These are phyloP conservation scores for Cordyceps tenuipes DNA, from an alignment of 2,329 filamentous ascomycete species.

Conservation along the genomic window DNA sequence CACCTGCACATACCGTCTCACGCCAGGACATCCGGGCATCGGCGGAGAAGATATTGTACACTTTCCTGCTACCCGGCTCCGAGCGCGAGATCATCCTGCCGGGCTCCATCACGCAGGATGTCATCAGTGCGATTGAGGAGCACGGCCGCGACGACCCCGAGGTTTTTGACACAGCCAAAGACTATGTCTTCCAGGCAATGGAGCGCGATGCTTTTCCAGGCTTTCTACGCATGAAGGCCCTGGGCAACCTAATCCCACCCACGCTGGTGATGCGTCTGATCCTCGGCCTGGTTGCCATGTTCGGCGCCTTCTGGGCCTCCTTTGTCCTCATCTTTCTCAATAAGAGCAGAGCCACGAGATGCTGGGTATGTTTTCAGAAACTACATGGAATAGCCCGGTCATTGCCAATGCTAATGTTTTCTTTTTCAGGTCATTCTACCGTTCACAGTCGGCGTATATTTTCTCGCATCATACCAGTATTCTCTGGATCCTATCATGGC, in stretches of 20 bases:
- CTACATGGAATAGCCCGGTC: neutral
- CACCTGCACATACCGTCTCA: slow-evolving; percentile 74
- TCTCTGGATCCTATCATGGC: slow-evolving; percentile 88
- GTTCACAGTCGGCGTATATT: slow-evolving; percentile 85
- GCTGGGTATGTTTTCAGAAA: slow-evolving; percentile 57
- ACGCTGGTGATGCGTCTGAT: slow-evolving; percentile 82
- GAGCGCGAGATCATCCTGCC: slow-evolving; percentile 94
- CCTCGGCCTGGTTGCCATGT: slow-evolving; percentile 76
- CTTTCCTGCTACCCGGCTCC: slow-evolving; percentile 86
- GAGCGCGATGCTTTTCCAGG: slow-evolving; percentile 98
- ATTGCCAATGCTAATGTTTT: neutral
- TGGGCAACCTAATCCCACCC: slow-evolving; percentile 90
- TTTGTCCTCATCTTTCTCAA: slow-evolving; percentile 92
- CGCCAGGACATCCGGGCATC: slow-evolving; percentile 85
- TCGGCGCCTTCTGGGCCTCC: slow-evolving; percentile 86
- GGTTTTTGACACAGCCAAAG: slow-evolving; percentile 94
- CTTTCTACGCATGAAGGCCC: slow-evolving; percentile 86
- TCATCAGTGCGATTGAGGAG: slow-evolving; percentile 82
- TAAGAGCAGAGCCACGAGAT: slow-evolving; percentile 61
- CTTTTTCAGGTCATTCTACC: slow-evolving; percentile 60
- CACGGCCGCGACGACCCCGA: slow-evolving; percentile 91
- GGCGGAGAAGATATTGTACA: slow-evolving; percentile 98
- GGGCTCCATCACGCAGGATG: slow-evolving; percentile 74
- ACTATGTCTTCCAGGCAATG: slow-evolving; percentile 99
- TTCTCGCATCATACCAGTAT: slow-evolving; percentile 87